Conservation (phyloP, 331 rosid species). For the Phaseolus coccineus region DNA sequence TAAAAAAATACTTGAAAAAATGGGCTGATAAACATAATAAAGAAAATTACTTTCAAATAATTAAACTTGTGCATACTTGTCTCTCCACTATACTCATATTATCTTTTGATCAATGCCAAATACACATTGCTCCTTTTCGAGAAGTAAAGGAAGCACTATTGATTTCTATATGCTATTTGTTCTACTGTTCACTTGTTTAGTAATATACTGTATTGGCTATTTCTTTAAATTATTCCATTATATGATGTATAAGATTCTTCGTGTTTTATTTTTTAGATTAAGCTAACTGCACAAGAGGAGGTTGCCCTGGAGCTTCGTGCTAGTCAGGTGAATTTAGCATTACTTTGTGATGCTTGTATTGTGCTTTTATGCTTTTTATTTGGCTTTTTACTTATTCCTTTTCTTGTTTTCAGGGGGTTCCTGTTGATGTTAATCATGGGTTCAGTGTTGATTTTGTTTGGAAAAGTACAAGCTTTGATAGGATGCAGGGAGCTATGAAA, state of each 20-base stretch:
- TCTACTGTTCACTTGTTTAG: slow-evolving; percentile 26
- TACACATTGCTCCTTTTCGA: not conserved
- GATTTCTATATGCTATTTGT: not conserved
- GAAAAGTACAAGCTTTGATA: slow-evolving; percentile 99
- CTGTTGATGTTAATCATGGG: slow-evolving; percentile 95
- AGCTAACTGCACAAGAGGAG: slow-evolving; percentile 98
- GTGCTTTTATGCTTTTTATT: slow-evolving; percentile 9
- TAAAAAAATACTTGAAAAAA: not conserved
- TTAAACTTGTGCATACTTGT: not conserved
- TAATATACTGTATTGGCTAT: not conserved
- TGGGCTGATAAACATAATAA: not conserved
- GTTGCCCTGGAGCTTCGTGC: slow-evolving; percentile 99
- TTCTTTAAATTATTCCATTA: slow-evolving; percentile 12
- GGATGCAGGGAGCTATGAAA: slow-evolving; percentile 99
- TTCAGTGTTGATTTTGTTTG: slow-evolving; percentile 98
- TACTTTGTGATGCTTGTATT: slow-evolving; percentile 16
- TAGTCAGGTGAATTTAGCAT: slow-evolving; percentile 72
- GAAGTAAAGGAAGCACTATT: not conserved
- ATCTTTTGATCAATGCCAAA: not conserved
- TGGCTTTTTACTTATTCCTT: slow-evolving; percentile 31
- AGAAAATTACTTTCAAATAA: slow-evolving; percentile 5
- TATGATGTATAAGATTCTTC: slow-evolving; percentile 23
- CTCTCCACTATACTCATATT: not conserved
- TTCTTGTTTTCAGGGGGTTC: slow-evolving; percentile 80
- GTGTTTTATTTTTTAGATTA: slow-evolving; percentile 65